phyloP scores from a whole-genome alignment of 1,284 basidiomycete species.

The Baeospora myosura region DNA sequence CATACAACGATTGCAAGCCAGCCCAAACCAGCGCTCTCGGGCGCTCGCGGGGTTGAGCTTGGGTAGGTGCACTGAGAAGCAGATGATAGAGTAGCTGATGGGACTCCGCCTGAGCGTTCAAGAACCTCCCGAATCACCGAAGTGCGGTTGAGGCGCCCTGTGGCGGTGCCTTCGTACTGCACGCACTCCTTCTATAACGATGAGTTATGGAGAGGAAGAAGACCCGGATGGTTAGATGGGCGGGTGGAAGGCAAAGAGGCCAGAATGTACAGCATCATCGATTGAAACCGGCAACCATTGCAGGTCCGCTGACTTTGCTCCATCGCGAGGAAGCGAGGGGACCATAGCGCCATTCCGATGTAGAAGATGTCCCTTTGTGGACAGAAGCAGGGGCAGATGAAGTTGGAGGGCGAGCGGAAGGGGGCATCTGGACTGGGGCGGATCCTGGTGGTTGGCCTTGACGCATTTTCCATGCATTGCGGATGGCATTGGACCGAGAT shows the following conservation, averaged over 20 bases:
- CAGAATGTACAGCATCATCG: slow-evolving; percentile 32
- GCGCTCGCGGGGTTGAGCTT: no score
- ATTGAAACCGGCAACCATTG: slow-evolving; percentile 53
- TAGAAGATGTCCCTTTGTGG: slow-evolving; percentile 14
- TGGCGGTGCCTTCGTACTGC: neutral
- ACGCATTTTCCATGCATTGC: slow-evolving; percentile 64
- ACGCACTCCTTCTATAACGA: slow-evolving; percentile 10
- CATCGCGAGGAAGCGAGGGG: slow-evolving; percentile 53
- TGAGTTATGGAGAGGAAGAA: slow-evolving; percentile 6
- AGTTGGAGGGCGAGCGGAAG: slow-evolving; percentile 11
- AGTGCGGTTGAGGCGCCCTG: no score
- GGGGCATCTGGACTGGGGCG: slow-evolving; percentile 12
- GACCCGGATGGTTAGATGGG: no score
- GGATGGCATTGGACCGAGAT: slow-evolving; percentile 49
- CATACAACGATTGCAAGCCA: no score
- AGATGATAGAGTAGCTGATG: no score
- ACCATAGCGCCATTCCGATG: slow-evolving; percentile 49
- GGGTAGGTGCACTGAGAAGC: no score
- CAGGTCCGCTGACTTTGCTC: slow-evolving; percentile 68
- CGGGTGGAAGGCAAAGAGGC: no score
- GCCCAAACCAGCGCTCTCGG: no score
- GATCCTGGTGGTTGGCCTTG: slow-evolving; percentile 28
- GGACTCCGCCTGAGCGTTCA: no score
- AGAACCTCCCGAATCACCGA: no score
- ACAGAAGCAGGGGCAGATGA: slow-evolving; percentile 8